A percentile compares a stretch with the other conserved stretches of the same genome.
These are phyloP conservation scores for Leishmania major DNA, from an alignment of 208 protist genomes.

Conservation along the genomic window DNA sequence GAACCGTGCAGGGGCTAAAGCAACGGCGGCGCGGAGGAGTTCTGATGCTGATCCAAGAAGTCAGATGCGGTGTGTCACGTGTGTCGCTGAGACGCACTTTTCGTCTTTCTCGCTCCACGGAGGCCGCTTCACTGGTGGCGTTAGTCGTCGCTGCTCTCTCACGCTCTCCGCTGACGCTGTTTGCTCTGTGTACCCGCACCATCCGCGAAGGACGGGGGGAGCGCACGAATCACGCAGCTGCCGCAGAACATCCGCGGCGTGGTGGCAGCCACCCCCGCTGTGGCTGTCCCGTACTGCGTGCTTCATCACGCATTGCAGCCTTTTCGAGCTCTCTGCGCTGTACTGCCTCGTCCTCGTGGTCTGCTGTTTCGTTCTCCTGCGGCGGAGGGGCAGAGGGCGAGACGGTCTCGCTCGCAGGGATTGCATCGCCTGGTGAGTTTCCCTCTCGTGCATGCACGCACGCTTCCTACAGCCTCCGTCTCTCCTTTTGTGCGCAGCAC, in stretches of 20 bases:
- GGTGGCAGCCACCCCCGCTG: constrained; percentile 23
- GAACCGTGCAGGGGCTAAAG: neutral
- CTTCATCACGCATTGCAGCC: constrained; percentile 11
- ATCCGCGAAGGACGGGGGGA: neutral
- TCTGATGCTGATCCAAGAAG: neutral
- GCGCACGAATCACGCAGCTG: constrained; percentile 5
- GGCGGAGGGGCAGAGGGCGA: constrained; percentile 1
- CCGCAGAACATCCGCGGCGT: neutral
- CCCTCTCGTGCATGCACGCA: neutral
- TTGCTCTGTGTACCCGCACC: neutral
- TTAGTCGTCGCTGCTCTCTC: neutral
- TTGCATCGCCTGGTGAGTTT: neutral
- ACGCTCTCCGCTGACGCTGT: neutral
- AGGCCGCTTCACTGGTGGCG: neutral
- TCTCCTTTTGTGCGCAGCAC: neutral
- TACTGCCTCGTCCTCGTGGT: neutral
- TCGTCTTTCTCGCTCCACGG: neutral
- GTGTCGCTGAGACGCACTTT: neutral
- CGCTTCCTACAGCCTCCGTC: neutral
- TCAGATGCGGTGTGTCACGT: neutral
- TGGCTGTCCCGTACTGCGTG: constrained; percentile 14
- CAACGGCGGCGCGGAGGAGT: neutral
- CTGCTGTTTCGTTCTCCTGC: constrained; percentile 7
- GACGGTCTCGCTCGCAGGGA: neutral
- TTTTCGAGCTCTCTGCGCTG: constrained; percentile 9